Conservation (phyloP, 371 early-diverging fungal species). For the Mortierella sp. region DNA sequence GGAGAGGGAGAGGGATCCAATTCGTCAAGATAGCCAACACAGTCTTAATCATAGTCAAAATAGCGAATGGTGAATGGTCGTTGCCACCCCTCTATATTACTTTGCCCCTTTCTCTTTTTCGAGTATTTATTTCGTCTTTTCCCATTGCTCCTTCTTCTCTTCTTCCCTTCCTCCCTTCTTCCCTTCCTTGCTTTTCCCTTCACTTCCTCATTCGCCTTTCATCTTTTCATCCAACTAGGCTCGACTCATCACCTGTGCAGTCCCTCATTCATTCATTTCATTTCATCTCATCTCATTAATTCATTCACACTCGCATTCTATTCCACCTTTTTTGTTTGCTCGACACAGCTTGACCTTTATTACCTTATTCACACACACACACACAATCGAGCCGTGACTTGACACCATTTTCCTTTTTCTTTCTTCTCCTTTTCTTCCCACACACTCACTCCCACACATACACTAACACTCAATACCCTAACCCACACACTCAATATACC, state of each 20-base stretch:
- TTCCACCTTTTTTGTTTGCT: not conserved
- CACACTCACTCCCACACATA: not conserved
- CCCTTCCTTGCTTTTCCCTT: not conserved
- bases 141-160: not conserved
- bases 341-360: not conserved
- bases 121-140: not conserved
- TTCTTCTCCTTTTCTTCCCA: not conserved
- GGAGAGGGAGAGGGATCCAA: not conserved
- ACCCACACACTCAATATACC: not conserved
- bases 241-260: not conserved
- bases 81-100: not conserved
- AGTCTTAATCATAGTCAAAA: too few species aligned
- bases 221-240: not conserved
- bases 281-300: not conserved
- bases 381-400: not conserved
- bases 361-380: not conserved
- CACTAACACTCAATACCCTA: not conserved
- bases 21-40: too few species aligned
- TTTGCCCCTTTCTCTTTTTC: not conserved
- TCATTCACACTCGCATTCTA: too few species aligned
- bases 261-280: not conserved
- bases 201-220: not conserved
- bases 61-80: conserved; percentile 6
- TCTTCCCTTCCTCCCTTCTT: not conserved
- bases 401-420: not conserved